These are phyloP conservation scores for Physcomitrellopsis africana DNA, from an alignment of 225 moss, liverwort and hornwort species.

Conservation along the genomic window DNA sequence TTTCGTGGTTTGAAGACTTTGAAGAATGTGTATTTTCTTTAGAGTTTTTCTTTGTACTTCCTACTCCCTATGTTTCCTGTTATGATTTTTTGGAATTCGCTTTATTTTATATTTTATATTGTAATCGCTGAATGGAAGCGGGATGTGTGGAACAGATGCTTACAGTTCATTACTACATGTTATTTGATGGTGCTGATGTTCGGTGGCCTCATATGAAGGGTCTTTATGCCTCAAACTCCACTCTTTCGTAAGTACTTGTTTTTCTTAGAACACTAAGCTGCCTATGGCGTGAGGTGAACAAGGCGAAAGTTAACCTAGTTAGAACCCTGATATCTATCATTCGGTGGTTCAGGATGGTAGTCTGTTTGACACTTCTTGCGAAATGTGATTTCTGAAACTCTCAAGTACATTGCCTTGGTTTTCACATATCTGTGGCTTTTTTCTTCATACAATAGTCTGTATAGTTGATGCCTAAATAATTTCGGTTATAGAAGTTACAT, in stretches of 20 bases:
- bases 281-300: constrained; percentile 1
- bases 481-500: background rate
- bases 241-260: constrained; percentile 70
- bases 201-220: constrained; percentile 96
- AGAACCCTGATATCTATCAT: background rate
- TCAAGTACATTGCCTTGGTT: background rate
- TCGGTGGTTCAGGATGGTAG: background rate
- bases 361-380: background rate
- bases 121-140: background rate
- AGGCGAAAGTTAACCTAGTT: background rate
- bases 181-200: constrained; percentile 86
- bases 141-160: constrained; percentile 78
- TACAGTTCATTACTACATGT: constrained; percentile 95
- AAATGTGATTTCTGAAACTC: background rate
- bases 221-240: constrained; percentile 80
- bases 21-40: background rate
- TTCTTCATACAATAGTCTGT: background rate
- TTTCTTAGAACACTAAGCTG: background rate
- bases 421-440: background rate
- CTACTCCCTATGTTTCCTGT: no score
- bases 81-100: no score
- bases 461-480: background rate
- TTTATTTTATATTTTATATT: background rate
- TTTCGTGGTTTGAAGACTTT: background rate
- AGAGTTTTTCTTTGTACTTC: background rate